A percentile compares a stretch with the other conserved stretches of the same genome.
phyloP scores from a whole-genome alignment of 2,329 filamentous ascomycete genomes.

The Colletotrichum sublineola region DNA sequence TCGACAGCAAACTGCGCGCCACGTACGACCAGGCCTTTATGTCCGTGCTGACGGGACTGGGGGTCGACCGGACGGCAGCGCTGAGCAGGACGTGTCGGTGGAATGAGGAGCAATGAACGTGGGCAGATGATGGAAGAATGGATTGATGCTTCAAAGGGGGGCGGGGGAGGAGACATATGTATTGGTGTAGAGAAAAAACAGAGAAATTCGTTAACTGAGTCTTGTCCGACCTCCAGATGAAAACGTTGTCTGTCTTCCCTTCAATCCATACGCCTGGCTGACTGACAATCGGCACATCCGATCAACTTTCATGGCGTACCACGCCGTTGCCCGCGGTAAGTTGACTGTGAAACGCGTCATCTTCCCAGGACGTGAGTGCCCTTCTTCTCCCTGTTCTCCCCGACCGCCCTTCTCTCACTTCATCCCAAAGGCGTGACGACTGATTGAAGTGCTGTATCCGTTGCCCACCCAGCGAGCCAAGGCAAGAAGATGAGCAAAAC shows the following conservation, averaged over 20 bases:
- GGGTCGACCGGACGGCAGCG: not conserved
- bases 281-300: not conserved
- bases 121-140: too few relatives aligned
- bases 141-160: too few relatives aligned
- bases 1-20: not conserved
- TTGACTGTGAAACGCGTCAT: not conserved
- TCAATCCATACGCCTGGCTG: too few relatives aligned
- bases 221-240: too few relatives aligned
- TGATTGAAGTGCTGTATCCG: not conserved
- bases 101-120: not conserved
- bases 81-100: not conserved
- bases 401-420: not conserved
- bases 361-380: not conserved
- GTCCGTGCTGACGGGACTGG: not conserved
- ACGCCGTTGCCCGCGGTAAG: not conserved
- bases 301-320: not conserved
- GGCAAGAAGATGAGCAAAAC: not conserved
- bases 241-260: too few relatives aligned
- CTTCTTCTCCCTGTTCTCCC: not conserved
- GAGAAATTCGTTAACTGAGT: too few relatives aligned
- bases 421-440: not conserved
- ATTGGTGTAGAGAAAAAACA: too few relatives aligned
- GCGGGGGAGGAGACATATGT: too few relatives aligned
- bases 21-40: not conserved
- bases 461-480: not conserved